Evolutionary conservation across 257 asterid species (phyloP), one percentile per base, ranked within the genome.

Genomic region (Prunella vulgaris): DNA sequence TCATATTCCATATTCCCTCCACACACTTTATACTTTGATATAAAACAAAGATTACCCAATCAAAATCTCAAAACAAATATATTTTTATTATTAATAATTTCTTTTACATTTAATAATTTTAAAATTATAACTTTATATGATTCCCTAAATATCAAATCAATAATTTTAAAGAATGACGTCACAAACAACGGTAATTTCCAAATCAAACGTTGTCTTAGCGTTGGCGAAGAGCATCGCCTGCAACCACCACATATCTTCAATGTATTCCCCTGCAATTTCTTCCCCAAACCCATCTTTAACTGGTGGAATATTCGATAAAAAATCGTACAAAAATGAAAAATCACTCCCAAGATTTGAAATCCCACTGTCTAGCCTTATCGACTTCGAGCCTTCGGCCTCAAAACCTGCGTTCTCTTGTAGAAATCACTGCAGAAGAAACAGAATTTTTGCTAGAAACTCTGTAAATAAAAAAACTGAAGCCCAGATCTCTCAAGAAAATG

Each of bases 391-490:
- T 10, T 46, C 37, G 9, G 60, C 72, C 9, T 63, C 68, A 8
- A 20, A 28, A 7, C 18, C 57, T 25, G 10, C 66, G 30, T 10
- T 73, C 67, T 48, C 56, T 56, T 49, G 60, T 7, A 65, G 60
- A 46, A 63, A 63, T 70, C n/a, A 7, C 67, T 27, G 38, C 76
- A 69, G 64, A 28, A 73, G 78, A 70, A 74, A 56, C 68, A 72
- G 69, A 42, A 33, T 61, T 64, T 48, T 35, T 49, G 54, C 66
- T 9, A 69, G 48, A 59, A 82, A 75, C 38, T 72, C 78, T 66
- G 60, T 57, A 24, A 63, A 74, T 57, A 80, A 60, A 78, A 84
- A 79, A 21, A 64, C 32, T 6, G 80, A 75, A 72, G 15, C 82
- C 35, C 76, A 35, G 15, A 51, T 68, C 42, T 61, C 82, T 38